Evolutionary conservation across 2,329 filamentous ascomycete species (phyloP), one percentile per base, ranked within the genome.

Genomic region (Fusarium aywerte): DNA sequence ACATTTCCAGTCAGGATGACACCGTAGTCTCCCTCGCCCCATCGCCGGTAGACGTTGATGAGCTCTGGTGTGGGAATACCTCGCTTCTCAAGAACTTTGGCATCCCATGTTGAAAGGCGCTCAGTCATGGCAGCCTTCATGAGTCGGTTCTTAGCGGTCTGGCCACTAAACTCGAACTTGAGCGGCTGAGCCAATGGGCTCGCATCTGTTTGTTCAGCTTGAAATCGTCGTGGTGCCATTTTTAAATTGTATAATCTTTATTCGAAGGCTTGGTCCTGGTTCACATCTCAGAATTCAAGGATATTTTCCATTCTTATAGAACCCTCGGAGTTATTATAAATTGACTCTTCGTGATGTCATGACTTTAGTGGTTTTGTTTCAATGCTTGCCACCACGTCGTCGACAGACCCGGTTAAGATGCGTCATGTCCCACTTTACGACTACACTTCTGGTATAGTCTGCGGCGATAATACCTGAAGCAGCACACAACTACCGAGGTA

Each of bases 111-210:
- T 0, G 87, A 85, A 15, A 90, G 78, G 9, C 83, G 80, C 74
- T 92, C 89, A 3, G 85, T 86, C 89, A 91, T 90, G 39, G 89
- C 85, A 7, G 81, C 87, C 76, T 91, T 91, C 66, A 90, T 75
- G 71, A 90, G 88, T n/a, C 88, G 81, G 73, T 91, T 91, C 39
- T 83, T 84, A 3, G 88, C 88, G 3, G 82, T 84, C 57, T 80
- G 82, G 50, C 83, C 81, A 39, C 83, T 84, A 75, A 86, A 85
- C 25, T 77, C 75, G 63, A 85, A 85, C 18, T 77, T 74, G 44
- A 87, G 77, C 11, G 84, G 82, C 67, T 80, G 67, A 13, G 76
- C 82, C 18, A 87, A 74, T 12, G 40, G 60, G 36, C 62, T 60
- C 8, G 62, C 47, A 23, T 65, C 62, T 23, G 38, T 27, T 2